Conservation (phyloP, 2,329 filamentous ascomycete species). For the Hirsutella rhossiliensis region DNA sequence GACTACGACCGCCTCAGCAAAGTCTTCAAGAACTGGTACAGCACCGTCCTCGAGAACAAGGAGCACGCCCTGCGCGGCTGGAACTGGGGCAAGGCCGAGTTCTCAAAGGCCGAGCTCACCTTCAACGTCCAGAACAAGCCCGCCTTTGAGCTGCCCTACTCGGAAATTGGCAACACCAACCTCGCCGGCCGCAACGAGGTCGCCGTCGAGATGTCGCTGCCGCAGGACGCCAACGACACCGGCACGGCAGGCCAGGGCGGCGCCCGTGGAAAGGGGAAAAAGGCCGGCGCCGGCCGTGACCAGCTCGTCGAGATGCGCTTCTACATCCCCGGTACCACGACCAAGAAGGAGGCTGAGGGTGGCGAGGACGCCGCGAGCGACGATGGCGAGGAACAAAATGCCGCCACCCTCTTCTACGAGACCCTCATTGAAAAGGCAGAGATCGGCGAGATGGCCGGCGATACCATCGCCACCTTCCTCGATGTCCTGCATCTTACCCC, state of each 20-base stretch:
- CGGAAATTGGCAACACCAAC: constrained; percentile 96
- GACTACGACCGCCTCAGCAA: constrained; percentile 86
- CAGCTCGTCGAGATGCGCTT: constrained; percentile 98
- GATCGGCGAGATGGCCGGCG: constrained; percentile 97
- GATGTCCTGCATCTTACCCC: constrained; percentile 96
- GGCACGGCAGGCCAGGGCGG: constrained; percentile 65
- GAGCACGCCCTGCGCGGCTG: constrained; percentile 93
- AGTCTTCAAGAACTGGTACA: constrained; percentile 97
- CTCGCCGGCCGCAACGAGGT: constrained; percentile 96
- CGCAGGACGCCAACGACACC: constrained; percentile 57
- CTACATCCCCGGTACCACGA: constrained; percentile 87
- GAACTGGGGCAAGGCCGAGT: constrained; percentile 99
- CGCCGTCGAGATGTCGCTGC: constrained; percentile 81
- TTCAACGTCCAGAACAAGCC: constrained; percentile 97
- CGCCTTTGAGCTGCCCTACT: constrained; percentile 93
- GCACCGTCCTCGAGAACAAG: constrained; percentile 78
- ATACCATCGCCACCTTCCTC: constrained; percentile 94
- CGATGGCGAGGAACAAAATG: constrained; percentile 67
- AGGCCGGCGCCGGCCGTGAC: constrained; percentile 78
- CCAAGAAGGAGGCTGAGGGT: constrained; percentile 57
- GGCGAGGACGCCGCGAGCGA: constrained; percentile 57
- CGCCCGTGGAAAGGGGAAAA: constrained; percentile 67
- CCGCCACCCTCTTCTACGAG: constrained; percentile 95
- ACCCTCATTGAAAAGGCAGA: constrained; percentile 97
- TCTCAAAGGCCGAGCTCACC: constrained; percentile 84